Evolutionary conservation across 2,329 filamentous ascomycete genomes (phyloP).

Genomic region (Nigrospora sphaerica): DNA sequence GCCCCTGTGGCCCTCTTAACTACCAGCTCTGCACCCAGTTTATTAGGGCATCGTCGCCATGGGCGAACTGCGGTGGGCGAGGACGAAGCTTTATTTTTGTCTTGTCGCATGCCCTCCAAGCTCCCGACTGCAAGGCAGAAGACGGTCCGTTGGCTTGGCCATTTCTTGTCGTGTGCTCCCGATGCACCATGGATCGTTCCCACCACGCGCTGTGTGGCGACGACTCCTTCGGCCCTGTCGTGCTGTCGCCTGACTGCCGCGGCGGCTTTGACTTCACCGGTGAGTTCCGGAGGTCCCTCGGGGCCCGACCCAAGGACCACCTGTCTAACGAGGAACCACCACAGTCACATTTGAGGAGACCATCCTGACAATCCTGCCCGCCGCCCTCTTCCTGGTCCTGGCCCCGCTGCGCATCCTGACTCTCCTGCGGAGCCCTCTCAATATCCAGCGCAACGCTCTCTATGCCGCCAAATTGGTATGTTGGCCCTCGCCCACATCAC

Average conservation of each 20-base stretch:
- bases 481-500: neutral
- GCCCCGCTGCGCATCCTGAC: conserved; percentile 1
- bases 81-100: no score
- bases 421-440: neutral
- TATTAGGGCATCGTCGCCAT: no score
- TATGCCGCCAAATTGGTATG: conserved; percentile 3
- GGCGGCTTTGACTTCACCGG: conserved; percentile 6
- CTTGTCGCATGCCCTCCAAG: no score
- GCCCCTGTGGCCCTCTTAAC: no score
- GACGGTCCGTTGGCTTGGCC: no score
- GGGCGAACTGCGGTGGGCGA: no score
- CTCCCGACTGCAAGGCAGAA: no score
- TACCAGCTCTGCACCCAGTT: no score
- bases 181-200: no score
- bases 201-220: neutral
- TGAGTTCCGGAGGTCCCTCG: neutral
- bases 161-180: no score
- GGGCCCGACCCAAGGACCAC: no score
- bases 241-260: conserved; percentile 2
- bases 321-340: no score
- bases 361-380: conserved; percentile 1
- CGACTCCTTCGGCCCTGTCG: conserved; percentile 3
- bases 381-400: conserved; percentile 1
- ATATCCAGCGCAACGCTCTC: neutral
- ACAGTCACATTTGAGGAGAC: conserved; percentile 1